phyloP scores from a whole-genome alignment of 2,329 filamentous ascomycete genomes.

The Rachicladosporium sp. region DNA sequence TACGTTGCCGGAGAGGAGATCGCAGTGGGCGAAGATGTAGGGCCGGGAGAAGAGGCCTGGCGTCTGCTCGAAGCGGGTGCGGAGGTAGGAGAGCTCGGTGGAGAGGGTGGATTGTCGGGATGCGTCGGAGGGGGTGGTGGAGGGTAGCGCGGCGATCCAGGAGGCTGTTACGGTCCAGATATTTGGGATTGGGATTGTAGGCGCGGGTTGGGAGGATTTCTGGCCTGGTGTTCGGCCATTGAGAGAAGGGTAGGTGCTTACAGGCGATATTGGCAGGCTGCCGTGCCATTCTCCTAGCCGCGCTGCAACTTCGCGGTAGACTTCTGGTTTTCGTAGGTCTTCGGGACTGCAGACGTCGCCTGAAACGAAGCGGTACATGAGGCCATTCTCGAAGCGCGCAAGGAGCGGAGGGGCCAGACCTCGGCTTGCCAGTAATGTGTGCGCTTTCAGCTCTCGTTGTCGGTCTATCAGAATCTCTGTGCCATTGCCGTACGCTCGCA shows the following conservation, averaged over 20 bases:
- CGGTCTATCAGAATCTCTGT: conserved; percentile 94
- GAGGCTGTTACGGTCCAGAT: conserved; percentile 93
- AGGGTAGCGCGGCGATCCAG: conserved; percentile 81
- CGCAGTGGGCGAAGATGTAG: conserved; percentile 90
- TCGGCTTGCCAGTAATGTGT: conserved; percentile 74
- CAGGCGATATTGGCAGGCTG: conserved; percentile 43
- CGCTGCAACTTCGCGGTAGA: conserved; percentile 74
- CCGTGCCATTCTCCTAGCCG: conserved; percentile 91
- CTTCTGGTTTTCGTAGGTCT: conserved; percentile 61
- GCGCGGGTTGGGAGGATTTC: conserved; percentile 46
- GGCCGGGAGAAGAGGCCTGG: conserved; percentile 63
- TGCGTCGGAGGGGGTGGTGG: conserved; percentile 55
- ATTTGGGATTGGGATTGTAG: conserved; percentile 50
- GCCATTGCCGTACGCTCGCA: conserved; percentile 87
- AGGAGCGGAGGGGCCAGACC: conserved; percentile 76
- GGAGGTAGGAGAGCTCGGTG: conserved; percentile 58
- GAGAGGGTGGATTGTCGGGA: conserved; percentile 58
- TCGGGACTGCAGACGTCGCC: conserved; percentile 68
- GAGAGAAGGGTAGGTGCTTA: conserved; percentile 27
- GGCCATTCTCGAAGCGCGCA: conserved; percentile 87
- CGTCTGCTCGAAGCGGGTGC: conserved; percentile 60
- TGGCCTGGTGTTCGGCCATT: conserved; percentile 11
- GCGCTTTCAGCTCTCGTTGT: conserved; percentile 54
- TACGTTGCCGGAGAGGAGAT: conserved; percentile 90
- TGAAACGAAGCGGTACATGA: conserved; percentile 83